Evolutionary conservation across 2,329 filamentous ascomycete genomes (phyloP), one percentile per base, ranked within the genome.

Genomic region (Didymosphaeria variabile): DNA sequence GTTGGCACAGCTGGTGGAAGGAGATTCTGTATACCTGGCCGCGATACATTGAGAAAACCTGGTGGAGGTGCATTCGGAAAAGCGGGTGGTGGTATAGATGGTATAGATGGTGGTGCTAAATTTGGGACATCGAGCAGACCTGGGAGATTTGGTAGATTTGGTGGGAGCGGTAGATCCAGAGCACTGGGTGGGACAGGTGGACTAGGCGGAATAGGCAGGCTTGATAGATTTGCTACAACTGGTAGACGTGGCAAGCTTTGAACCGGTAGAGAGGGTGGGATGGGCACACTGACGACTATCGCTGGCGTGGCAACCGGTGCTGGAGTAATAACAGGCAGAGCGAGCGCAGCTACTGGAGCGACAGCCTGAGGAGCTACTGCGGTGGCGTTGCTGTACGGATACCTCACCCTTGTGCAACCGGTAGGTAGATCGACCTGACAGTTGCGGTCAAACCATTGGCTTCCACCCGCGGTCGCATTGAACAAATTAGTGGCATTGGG

Each of bases 361-460:
- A 32, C 17, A 15, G 17, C n/a, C 46, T 31, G 36, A 2, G 42
- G 23, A 19, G 59, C 42, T 29, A 40, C 21, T 15, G 29, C 42
- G 15, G 38, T 52, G 17, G 38, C 38, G 17, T 40, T 40, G 38
- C 15, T 40, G 15, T 40, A 40, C 17, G 38, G 38, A 12, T 38
- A 21, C 19, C 15, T 29, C 12, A 23, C 21, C n/a, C 26, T 19
- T 19, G 26, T 42, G 51, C 57, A 50, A 23, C 31, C 38, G n/a
- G 59, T 44, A 9, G 62, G 64, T 7, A 62, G 36, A 38, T 66
- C 63, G 9, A 23, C 32, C 34, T 55, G 59, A 44, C 66, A 66
- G 58, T 62, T 58, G 8, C 66, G 40, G 59, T 68, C 63, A 58
- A 55, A 68, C 66, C 63, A 68, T 50, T 68, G 66, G 9, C 7